Conservation (phyloP, 2,329 filamentous ascomycete genomes). For the Pseudohalonectria lignicola region DNA sequence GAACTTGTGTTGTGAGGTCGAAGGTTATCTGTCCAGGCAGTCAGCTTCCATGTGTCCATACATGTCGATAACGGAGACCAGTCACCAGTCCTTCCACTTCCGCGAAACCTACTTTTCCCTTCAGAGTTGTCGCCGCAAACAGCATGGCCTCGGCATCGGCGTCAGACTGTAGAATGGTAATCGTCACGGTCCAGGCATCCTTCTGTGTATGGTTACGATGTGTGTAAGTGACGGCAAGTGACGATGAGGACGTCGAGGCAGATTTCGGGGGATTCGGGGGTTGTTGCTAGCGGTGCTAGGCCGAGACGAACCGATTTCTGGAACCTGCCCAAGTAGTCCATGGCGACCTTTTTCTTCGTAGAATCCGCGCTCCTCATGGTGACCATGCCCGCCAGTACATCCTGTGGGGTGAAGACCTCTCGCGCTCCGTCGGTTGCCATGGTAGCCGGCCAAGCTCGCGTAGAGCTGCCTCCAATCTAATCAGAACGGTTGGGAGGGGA, state of each 20-base stretch:
- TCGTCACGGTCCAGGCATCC: constrained; percentile 82
- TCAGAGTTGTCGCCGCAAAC: constrained; percentile 92
- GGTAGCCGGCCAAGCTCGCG: constrained; percentile 12
- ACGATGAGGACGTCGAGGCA: no score
- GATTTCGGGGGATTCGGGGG: no score
- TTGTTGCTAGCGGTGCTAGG: no score
- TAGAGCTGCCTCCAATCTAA: not conserved
- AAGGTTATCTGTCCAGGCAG: constrained; percentile 67
- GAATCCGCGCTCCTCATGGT: constrained; percentile 84
- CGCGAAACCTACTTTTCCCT: constrained; percentile 70
- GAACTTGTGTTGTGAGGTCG: constrained; percentile 77
- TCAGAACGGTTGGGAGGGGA: not conserved
- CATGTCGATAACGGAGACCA: no score
- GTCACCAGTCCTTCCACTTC: constrained; percentile 3
- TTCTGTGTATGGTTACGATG: no score
- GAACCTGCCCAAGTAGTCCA: constrained; percentile 79
- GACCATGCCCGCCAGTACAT: constrained; percentile 75
- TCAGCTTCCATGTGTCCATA: no score
- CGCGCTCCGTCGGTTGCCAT: constrained; percentile 60
- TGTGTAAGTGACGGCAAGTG: no score
- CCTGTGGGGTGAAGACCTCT: constrained; percentile 62
- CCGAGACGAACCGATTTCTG: constrained; percentile 79
- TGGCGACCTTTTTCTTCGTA: constrained; percentile 77
- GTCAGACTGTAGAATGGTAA: constrained; percentile 74
- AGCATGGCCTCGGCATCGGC: constrained; percentile 77